These are phyloP conservation scores for Quercus ilex DNA, from an alignment of 306 rosid genomes.

Conservation along the genomic window DNA sequence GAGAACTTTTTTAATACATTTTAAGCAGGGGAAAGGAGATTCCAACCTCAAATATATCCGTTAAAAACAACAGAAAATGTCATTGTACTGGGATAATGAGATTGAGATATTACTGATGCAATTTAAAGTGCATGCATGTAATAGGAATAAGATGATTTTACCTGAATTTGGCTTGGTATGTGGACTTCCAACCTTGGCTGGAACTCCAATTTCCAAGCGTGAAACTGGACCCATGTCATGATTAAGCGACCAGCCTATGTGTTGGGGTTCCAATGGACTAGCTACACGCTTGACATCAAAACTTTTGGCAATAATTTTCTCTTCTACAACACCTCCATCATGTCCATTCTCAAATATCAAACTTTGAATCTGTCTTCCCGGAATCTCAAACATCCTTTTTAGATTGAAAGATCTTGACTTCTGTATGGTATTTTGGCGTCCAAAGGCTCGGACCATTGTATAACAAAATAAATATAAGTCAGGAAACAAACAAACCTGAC, in stretches of 20 bases:
- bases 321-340: slow-evolving; percentile 21
- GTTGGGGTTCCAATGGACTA: slow-evolving; percentile 5
- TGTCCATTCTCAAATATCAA: slow-evolving; percentile 37
- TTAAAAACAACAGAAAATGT: no score
- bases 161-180: slow-evolving; percentile 45
- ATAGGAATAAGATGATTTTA: slow-evolving; percentile 6
- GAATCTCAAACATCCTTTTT: slow-evolving; percentile 61
- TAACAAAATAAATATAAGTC: slow-evolving; percentile 11
- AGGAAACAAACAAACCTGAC: neutral
- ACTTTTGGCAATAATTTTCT: slow-evolving; percentile 27
- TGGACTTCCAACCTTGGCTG: slow-evolving; percentile 2
- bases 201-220: slow-evolving; percentile 12
- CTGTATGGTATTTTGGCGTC: slow-evolving; percentile 46
- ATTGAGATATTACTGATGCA: slow-evolving; percentile 3
- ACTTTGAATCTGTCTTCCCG: slow-evolving; percentile 55
- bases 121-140: neutral
- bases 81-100: neutral
- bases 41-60: no score
- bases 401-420: slow-evolving; percentile 66
- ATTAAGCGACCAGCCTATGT: slow-evolving; percentile 15
- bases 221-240: slow-evolving; percentile 18
- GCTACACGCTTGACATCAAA: slow-evolving; percentile 13
- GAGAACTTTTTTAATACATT: no score
- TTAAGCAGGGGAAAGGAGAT: no score
- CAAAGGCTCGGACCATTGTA: slow-evolving; percentile 68